phyloP scores from a whole-genome alignment of 805 yeast genomes.

The Saccharomycopsis lassenensis region DNA sequence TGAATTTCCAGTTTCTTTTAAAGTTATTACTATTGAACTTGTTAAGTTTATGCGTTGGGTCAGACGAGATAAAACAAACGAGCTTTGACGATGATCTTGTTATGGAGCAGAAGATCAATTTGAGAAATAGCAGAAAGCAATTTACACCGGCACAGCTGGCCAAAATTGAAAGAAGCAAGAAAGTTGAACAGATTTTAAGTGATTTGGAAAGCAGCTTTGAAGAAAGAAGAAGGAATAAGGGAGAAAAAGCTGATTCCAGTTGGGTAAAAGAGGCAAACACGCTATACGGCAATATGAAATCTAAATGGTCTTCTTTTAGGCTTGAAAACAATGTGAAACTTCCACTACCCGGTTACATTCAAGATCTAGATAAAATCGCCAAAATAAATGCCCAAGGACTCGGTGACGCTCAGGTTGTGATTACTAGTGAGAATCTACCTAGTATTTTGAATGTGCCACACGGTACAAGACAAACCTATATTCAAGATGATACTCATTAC shows the following conservation, averaged over 20 bases:
- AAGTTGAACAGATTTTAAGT: conserved; percentile 3
- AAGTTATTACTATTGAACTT: too few species aligned
- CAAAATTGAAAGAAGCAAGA: conserved; percentile 1
- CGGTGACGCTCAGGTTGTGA: too few species aligned
- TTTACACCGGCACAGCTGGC: background rate
- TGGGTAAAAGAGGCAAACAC: background rate
- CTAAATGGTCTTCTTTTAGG: conserved; percentile 8
- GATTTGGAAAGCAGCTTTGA: conserved; percentile 6
- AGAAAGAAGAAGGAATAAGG: background rate
- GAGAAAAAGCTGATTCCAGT: background rate
- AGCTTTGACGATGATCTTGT: too few species aligned
- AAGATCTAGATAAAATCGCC: conserved; percentile 1
- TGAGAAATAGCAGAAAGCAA: too few species aligned
- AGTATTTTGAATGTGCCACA: too few species aligned
- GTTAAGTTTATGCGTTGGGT: too few species aligned
- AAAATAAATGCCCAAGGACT: too few species aligned
- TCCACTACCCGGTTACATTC: conserved; percentile 7
- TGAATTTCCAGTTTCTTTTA: too few species aligned
- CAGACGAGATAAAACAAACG: too few species aligned
- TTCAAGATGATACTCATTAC: background rate
- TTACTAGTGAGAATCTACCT: too few species aligned
- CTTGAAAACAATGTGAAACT: background rate
- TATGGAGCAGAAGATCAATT: too few species aligned
- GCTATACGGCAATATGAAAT: background rate
- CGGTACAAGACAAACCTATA: too few species aligned